Percentiles rank a stretch among this genome's conserved stretches.
Conservation (phyloP, 495 filamentous ascomycete species). For the Aspergillus cristatus region DNA sequence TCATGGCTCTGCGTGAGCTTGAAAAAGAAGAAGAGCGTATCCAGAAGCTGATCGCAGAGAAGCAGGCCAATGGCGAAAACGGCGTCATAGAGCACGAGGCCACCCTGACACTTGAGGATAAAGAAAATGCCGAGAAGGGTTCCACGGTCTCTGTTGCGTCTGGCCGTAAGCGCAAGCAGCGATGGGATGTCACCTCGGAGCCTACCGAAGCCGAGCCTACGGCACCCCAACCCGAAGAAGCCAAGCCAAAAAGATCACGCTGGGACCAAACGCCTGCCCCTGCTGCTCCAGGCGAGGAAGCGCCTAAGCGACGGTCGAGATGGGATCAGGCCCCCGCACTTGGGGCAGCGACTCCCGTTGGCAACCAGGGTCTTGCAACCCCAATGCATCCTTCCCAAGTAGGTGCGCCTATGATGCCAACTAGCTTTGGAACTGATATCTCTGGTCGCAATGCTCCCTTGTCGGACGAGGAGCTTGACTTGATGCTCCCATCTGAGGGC, state of each 20-base stretch:
- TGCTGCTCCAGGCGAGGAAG: conserved; percentile 43
- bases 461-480: conserved; percentile 89
- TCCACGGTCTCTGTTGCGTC: conserved; percentile 53
- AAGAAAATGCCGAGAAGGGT: conserved; percentile 64
- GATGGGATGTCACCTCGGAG: conserved; percentile 72
- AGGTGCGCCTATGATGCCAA: conserved; percentile 43
- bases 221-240: conserved; percentile 38
- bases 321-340: conserved; percentile 79
- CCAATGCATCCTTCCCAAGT: conserved; percentile 75
- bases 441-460: conserved; percentile 68
- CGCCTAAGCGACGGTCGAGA: conserved; percentile 61
- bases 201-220: conserved; percentile 34
- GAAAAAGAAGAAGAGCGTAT: conserved; percentile 94
- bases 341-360: conserved; percentile 64
- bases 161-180: conserved; percentile 79
- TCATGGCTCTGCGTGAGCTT: conserved; percentile 85
- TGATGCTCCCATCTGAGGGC: conserved; percentile 83
- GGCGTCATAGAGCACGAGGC: conserved; percentile 53
- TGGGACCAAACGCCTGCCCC: conserved; percentile 84
- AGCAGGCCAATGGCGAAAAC: conserved; percentile 55
- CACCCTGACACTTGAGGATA: conserved; percentile 58
- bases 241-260: conserved; percentile 67
- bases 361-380: conserved; percentile 71
- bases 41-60: conserved; percentile 67
- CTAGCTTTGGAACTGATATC: conserved; percentile 71